phyloP scores from a whole-genome alignment of 768 basidiomycete species.

The Trametes meyenii region DNA sequence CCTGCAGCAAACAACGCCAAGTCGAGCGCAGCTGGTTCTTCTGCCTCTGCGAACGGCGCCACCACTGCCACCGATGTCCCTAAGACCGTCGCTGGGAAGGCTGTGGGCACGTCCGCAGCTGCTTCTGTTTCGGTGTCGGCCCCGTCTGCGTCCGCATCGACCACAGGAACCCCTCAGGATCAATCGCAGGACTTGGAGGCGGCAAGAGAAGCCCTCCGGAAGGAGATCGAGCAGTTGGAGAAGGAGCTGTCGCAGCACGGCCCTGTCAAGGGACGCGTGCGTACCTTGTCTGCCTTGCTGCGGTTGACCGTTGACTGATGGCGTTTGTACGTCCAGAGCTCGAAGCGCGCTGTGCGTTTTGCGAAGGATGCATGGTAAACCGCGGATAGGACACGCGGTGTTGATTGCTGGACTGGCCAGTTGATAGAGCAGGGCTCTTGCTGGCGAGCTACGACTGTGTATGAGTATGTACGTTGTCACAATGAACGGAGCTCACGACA shows the following conservation, averaged over 20 bases:
- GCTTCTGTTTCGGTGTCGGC: neutral
- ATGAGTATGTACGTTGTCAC: neutral
- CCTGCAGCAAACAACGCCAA: neutral
- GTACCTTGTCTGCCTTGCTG: neutral
- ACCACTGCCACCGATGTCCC: neutral
- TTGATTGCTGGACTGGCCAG: neutral
- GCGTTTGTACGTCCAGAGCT: neutral
- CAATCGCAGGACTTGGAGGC: no score
- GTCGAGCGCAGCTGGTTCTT: neutral
- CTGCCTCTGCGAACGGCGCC: neutral
- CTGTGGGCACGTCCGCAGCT: neutral
- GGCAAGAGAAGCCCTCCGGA: neutral
- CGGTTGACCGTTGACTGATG: neutral
- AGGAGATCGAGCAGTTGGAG: constrained; percentile 4
- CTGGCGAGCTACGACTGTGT: constrained; percentile 1
- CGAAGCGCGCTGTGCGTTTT: neutral
- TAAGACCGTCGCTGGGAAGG: neutral
- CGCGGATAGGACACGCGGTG: neutral
- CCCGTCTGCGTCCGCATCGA: neutral
- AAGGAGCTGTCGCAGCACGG: neutral
- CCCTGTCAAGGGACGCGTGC: neutral
- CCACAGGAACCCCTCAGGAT: neutral
- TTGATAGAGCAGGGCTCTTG: neutral
- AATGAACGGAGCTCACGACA: neutral
- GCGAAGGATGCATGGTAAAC: neutral